Conservation (phyloP, 2,329 filamentous ascomycete genomes). For the Apiospora sp. region DNA sequence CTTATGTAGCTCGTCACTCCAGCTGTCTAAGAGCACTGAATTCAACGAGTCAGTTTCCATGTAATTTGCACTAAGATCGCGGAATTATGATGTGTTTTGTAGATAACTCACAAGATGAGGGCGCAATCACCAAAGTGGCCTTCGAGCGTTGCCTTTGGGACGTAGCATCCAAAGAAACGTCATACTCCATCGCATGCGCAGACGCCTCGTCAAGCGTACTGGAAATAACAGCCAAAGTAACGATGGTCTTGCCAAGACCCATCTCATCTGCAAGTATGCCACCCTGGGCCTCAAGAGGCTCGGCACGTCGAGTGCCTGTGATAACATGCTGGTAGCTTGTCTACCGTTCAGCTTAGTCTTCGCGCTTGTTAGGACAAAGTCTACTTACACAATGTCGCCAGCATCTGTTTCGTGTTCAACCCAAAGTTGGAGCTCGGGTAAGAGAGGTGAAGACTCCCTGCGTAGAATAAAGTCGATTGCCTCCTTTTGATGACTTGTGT, state of each 20-base stretch:
- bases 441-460: background rate
- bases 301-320: background rate
- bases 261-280: slow-evolving; percentile 26
- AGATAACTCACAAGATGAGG: background rate
- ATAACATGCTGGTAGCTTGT: background rate
- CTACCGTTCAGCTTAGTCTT: background rate
- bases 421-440: background rate
- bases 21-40: background rate
- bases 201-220: background rate
- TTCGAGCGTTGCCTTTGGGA: background rate
- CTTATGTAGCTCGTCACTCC: background rate
- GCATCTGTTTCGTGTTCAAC: background rate
- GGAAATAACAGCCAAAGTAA: background rate
- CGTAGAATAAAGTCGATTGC: background rate
- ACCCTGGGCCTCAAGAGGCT: background rate
- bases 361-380: background rate
- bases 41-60: background rate
- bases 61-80: background rate
- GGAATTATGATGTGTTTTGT: too few species aligned
- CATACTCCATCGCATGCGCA: background rate
- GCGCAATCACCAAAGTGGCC: slow-evolving; percentile 5
- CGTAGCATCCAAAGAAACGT: background rate
- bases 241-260: slow-evolving; percentile 19
- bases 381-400: background rate
- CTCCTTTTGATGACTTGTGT: background rate